phyloP scores from a whole-genome alignment of 2,329 filamentous ascomycete species.

The Alternaria novae-zelandiae region DNA sequence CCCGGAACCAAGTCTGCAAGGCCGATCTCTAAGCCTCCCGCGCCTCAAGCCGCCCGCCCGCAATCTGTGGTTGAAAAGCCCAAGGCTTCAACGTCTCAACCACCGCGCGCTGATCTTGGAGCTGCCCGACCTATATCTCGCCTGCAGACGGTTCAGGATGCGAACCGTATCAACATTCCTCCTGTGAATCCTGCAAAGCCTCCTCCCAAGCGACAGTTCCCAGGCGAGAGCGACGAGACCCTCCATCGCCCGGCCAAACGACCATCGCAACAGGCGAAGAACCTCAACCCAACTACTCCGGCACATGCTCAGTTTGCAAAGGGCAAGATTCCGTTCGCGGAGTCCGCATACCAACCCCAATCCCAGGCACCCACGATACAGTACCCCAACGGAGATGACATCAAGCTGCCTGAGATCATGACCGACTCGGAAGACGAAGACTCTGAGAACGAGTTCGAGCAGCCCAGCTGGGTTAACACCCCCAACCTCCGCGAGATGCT shows the following conservation, averaged over 20 bases:
- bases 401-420: constrained; percentile 91
- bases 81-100: constrained; percentile 40
- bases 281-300: constrained; percentile 50
- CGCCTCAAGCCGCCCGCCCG: constrained; percentile 39
- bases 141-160: constrained; percentile 67
- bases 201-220: constrained; percentile 74
- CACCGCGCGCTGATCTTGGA: constrained; percentile 57
- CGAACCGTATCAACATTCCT: constrained; percentile 58
- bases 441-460: constrained; percentile 66
- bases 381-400: constrained; percentile 87
- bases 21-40: constrained; percentile 31
- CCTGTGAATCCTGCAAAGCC: constrained; percentile 73
- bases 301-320: constrained; percentile 78
- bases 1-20: constrained; percentile 29
- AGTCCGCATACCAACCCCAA: constrained; percentile 60
- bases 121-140: constrained; percentile 63
- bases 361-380: constrained; percentile 67
- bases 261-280: constrained; percentile 53
- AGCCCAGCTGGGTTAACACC: constrained; percentile 87
- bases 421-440: constrained; percentile 94
- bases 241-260: constrained; percentile 51
- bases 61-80: constrained; percentile 73
- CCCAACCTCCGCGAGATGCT: constrained; percentile 80
- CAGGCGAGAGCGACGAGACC: constrained; percentile 72
- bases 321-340: constrained; percentile 87